Evolutionary conservation across 306 rosid species (phyloP).

Genomic region (Neltuma alba): DNA sequence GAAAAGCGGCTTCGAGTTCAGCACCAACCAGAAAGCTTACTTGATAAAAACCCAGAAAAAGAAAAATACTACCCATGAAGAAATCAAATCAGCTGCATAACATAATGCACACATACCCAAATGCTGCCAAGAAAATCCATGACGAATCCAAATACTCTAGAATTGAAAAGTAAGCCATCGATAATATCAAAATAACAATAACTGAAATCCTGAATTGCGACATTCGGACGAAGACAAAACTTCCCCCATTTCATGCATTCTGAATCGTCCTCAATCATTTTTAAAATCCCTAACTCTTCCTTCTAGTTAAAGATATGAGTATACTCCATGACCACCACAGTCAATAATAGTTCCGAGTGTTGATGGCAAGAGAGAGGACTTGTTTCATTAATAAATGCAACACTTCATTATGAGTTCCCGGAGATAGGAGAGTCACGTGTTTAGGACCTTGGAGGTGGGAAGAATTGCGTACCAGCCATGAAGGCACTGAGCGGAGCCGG

Average conservation of each 20-base stretch:
- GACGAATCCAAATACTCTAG: slow-evolving; percentile 22
- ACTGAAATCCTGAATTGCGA: slow-evolving; percentile 38
- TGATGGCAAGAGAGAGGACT: background rate
- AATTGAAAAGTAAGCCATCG: slow-evolving; percentile 36
- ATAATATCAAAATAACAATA: slow-evolving; percentile 39
- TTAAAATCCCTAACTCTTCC: slow-evolving; percentile 34
- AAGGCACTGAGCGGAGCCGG: slow-evolving; percentile 86
- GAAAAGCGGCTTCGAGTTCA: slow-evolving; percentile 81
- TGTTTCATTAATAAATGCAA: background rate
- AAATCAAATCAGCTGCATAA: slow-evolving; percentile 30
- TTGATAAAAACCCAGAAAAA: slow-evolving; percentile 50
- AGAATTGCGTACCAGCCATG: slow-evolving; percentile 97
- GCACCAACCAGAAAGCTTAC: slow-evolving; percentile 63
- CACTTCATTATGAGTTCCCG: slow-evolving; percentile 15
- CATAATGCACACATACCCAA: slow-evolving; percentile 42
- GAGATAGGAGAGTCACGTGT: slow-evolving; percentile 14
- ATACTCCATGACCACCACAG: background rate
- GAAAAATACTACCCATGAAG: slow-evolving; percentile 36
- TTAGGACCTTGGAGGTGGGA: slow-evolving; percentile 84
- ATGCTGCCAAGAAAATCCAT: slow-evolving; percentile 37
- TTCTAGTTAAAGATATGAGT: slow-evolving; percentile 37
- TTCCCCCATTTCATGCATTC: slow-evolving; percentile 43
- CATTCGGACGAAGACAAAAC: slow-evolving; percentile 46
- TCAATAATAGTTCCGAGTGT: slow-evolving; percentile 33
- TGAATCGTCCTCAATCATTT: slow-evolving; percentile 34